Percentiles rank a stretch among this genome's conserved stretches.
These are phyloP conservation scores for Penicillium malachiteum DNA, from an alignment of 495 filamentous ascomycete genomes.

Conservation along the genomic window DNA sequence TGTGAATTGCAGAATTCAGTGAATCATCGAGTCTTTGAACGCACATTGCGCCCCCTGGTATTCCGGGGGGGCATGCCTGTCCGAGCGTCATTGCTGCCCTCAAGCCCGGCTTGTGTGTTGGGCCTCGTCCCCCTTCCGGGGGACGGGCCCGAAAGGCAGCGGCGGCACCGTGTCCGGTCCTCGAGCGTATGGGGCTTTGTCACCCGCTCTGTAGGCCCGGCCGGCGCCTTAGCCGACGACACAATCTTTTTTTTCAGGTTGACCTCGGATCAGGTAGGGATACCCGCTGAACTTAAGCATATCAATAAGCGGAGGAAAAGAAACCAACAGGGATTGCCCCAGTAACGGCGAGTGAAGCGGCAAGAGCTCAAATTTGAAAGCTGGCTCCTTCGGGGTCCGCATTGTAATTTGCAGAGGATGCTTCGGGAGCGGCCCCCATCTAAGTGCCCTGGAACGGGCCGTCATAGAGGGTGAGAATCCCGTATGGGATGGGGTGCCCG, in stretches of 20 bases:
- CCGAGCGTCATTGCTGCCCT: conserved; percentile 50
- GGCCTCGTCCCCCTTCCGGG: conserved; percentile 2
- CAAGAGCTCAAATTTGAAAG: conserved; percentile 63
- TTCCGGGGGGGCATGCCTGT: conserved; percentile 49
- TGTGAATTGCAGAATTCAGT: conserved; percentile 73
- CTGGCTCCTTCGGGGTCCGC: conserved; percentile 53
- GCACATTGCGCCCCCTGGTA: conserved; percentile 64
- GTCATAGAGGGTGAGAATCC: conserved; percentile 63
- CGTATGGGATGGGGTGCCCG: conserved; percentile 50
- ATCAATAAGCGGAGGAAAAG: conserved; percentile 28
- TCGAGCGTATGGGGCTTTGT: conserved; percentile 45
- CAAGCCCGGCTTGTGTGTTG: conserved; percentile 2
- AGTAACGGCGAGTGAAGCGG: conserved; percentile 56
- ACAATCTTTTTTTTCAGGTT: conserved; percentile 36
- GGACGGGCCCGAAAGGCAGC: conserved; percentile 43
- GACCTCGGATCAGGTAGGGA: conserved; percentile 68
- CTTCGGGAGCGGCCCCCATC: conserved; percentile 52
- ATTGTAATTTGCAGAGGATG: conserved; percentile 69
- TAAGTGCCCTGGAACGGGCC: conserved; percentile 61
- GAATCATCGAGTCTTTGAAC: conserved; percentile 74
- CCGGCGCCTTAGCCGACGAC: conserved; percentile 15
- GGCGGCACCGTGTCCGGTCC: conserved; percentile 40
- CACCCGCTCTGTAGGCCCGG: conserved; percentile 25
- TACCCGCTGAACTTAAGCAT: conserved; percentile 67
- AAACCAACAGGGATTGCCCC: conserved; percentile 32